Evolutionary conservation across 805 yeast species (phyloP), one percentile per base, ranked within the genome.

Genomic region (Brettanomyces anomalus): DNA sequence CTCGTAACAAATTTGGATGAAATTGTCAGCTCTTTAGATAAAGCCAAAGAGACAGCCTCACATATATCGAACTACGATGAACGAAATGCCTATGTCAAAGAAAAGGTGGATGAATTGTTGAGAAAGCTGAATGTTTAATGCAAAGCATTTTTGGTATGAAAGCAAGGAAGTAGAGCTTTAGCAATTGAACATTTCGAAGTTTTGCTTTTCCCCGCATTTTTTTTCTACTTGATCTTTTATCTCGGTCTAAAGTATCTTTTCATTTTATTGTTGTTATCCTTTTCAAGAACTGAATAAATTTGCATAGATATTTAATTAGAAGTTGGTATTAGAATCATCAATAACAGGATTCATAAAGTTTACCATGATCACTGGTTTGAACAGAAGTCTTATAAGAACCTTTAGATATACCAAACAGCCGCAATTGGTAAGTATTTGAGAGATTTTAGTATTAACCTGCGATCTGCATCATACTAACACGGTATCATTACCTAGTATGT

Each of bases 31-130:
- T 68, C 63, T 47, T 47, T 72, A 15, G 53, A 56, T 24, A 20
- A 54, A 5, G 76, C 73, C 4, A 67, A 61, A 43, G 55, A 57
- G 4, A 51, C 61, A 4, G 65, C 49, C 2, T 20, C 59, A 16
- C 21, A n/a, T 11, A 46, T 52, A 2, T 38, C 60, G 45, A 47
- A 43, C 32, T 37, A 52, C 2, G 56, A 53, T 3, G 56, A 56
- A 8, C 58, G 65, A 32, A 63, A 57, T 44, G 56, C 60, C 36
- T 62, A 62, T 44, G 71, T 65, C 5, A 54, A 64, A 6, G 58
- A 57, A 17, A 51, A 67, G 16, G 60, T 72, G 18, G 62, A 58
- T 20, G 70, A 71, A 31, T 51, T 67, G 28, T 58, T 71, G 40
- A 65, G 68, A 46, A 66, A 56, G 48, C 49, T 68, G 44, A 24